Evolutionary conservation across 345 rosid genomes (phyloP), one percentile per base, ranked within the genome.

Genomic region (Eucalyptus decipiens): DNA sequence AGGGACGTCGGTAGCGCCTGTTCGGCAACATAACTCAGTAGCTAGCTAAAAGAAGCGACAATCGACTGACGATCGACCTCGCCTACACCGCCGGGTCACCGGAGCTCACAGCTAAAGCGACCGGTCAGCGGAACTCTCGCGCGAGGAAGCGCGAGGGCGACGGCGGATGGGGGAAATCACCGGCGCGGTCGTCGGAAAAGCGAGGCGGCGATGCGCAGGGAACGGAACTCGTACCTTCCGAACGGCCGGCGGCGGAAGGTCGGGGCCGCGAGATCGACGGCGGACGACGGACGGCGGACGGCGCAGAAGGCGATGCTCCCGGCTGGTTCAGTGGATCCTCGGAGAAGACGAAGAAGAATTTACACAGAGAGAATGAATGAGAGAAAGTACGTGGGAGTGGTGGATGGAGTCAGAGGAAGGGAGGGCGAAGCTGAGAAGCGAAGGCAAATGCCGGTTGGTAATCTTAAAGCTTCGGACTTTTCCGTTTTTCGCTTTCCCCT

Each of bases 401-500:
- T 3, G 47, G 49, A 34, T 15, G 54, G 52, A 24, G 37, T 83
- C 43, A 12, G 65, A 62, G 32, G 34, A 18, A 87, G 34, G 56
- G 14, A 88, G 24, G 16, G 8, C 30, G 47, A 40, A 40, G 85
- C 47, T 1, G 83, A 4, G 12, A 11, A 11, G 83, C 14, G 5
- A 37, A 76, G 83, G 83, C 28, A 37, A 76, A 30, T 37, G 83
- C 28, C 12, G 81, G 67, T 28, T 6, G 43, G 81, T 40, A 0
- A 56, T 24, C 62, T 30, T 34, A 15, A n/a, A n/a, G 10, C 17
- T 11, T 6, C 47, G 85, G 47, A 21, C 9, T 1, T 40, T 40
- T 12, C 28, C 13, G 3, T 40, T 69, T 11, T 4, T 11, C 0
- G 4, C 3, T 9, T 32, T 14, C 19, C 37, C 19, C 0, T 11